Base-by-base conservation (phyloP, 768 basidiomycete species). In the Cystobasidiopsis lactophilus region DNA sequence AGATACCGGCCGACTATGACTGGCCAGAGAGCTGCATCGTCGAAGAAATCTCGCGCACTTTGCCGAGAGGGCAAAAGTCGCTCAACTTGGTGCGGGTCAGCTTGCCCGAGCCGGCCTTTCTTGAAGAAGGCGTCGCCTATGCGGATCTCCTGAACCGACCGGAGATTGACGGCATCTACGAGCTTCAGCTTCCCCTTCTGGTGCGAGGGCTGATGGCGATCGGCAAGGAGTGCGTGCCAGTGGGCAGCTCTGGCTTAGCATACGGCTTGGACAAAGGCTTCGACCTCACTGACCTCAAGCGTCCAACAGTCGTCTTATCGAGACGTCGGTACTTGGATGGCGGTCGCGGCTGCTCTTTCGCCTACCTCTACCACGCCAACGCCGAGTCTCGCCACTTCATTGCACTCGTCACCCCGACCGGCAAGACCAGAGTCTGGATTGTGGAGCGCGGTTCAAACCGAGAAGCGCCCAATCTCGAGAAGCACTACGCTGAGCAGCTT, bases 131-230 rank as follows among this genome's bases (percentile, higher is more conserved):
- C 59, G 80, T 85, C 52, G 85, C 93, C 64, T 95, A 96, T 63
- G 79, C 85, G 18, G 80, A 88, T 63, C 71, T 96, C 47, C 84
- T 77, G 54, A 93, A 93, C 62, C 83, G 89, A 61, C 84, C 89
- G 0, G 85, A 83, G 62, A 85, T 95, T 9, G 86, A 95, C 60
- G 86, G 85, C 1, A 82, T 93, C 3, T 98, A 80, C 61, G 93
- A 98, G 68, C 72, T 80, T 19, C 88, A 96, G 74, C 85, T 86
- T 16, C 85, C 93, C 7, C 74, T 91, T 18, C 69, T 79, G 44
- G 73, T 82, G 52, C 81, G 91, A 31, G 84, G 78, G 3, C 63
- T 96, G 24, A 69, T 96, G 18, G 78, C 74, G 52, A 71, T 96
- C 24, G 93, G 93, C 2, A 84, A 81, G 58, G 76, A 80, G 1